Evolutionary conservation across 2,329 filamentous ascomycete species (phyloP).

Genomic region (Akanthomyces lecanii): DNA sequence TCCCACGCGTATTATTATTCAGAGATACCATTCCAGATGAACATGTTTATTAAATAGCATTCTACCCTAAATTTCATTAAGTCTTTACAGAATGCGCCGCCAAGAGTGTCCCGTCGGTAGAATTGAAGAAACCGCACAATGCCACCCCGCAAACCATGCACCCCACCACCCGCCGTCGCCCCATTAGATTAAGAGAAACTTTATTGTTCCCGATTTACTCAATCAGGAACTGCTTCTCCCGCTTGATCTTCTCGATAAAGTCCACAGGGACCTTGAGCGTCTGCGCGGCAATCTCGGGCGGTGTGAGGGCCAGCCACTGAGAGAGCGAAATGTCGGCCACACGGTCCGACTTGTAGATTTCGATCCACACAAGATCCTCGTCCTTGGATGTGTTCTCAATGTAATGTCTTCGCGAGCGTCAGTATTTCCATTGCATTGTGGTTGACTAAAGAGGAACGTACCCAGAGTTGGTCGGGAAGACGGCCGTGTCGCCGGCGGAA

Average conservation of each 20-base stretch:
- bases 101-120: not conserved
- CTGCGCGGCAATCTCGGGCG: slow-evolving; percentile 57
- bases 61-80: not conserved
- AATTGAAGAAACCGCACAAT: not conserved
- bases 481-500: slow-evolving; percentile 61
- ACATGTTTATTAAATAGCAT: slow-evolving; percentile 2
- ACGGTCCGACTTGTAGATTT: slow-evolving; percentile 64
- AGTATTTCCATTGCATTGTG: not conserved
- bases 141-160: not conserved
- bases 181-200: not conserved
- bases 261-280: slow-evolving; percentile 54
- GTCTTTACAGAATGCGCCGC: not conserved
- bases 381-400: slow-evolving; percentile 63
- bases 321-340: slow-evolving; percentile 63
- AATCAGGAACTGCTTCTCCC: slow-evolving; percentile 57
- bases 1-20: not conserved
- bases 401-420: slow-evolving; percentile 48
- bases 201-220: slow-evolving; percentile 6
- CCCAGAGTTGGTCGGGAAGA: slow-evolving; percentile 62
- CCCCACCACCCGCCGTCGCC: not conserved
- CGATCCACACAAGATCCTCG: slow-evolving; percentile 63
- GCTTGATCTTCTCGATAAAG: slow-evolving; percentile 55
- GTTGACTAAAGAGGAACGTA: slow-evolving; percentile 25
- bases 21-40: not conserved
- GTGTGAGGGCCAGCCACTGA: slow-evolving; percentile 67